A percentile compares a stretch with the other conserved stretches of the same genome.
phyloP scores from a whole-genome alignment of 148 eudicot species.

The Rhododendron kiyosumense region DNA sequence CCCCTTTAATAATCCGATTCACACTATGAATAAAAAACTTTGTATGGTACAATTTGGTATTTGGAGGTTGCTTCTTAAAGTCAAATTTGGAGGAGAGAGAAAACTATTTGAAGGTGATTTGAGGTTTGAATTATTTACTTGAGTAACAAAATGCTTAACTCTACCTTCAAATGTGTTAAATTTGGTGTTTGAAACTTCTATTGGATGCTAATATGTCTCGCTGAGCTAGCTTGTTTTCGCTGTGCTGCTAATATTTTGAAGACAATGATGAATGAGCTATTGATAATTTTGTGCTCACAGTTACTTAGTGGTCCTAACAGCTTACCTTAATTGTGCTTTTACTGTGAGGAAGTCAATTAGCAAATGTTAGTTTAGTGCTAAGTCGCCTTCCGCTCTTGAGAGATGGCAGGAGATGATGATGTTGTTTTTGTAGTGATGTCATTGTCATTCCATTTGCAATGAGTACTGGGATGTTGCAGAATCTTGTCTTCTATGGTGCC shows the following conservation, averaged over 20 bases:
- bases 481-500: background rate
- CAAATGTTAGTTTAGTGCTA: background rate
- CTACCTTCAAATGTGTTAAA: background rate
- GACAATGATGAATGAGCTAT: background rate
- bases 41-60: background rate
- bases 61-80: background rate
- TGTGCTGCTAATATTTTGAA: background rate
- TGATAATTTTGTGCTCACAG: background rate
- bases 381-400: too few relatives aligned
- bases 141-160: background rate
- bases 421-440: background rate
- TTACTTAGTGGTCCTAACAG: background rate
- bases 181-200: background rate
- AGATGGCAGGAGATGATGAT: background rate
- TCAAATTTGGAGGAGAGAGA: background rate
- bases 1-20: too few relatives aligned
- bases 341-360: background rate
- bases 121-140: background rate
- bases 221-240: background rate
- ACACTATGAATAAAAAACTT: too few relatives aligned
- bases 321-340: background rate
- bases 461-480: background rate
- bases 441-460: background rate
- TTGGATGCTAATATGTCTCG: background rate
- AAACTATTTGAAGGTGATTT: too few relatives aligned